Percentiles rank a stretch among this genome's conserved stretches.
Evolutionary conservation across 768 basidiomycete genomes (phyloP).

Genomic region (Albatrellus ellisii): DNA sequence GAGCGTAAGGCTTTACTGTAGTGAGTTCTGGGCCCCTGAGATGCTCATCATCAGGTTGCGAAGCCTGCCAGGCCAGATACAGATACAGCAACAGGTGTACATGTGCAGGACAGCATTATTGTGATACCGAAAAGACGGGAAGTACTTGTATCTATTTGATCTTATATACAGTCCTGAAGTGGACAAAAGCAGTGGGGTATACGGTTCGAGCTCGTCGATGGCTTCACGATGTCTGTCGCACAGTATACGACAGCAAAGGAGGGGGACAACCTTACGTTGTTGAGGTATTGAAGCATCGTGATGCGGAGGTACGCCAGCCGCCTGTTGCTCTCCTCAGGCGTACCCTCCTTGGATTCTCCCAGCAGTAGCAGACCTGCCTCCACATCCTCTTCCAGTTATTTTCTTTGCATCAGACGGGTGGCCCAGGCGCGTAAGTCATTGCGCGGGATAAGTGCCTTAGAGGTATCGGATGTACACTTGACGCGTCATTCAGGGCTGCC

Average conservation of each 20-base stretch:
- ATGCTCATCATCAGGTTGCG: background rate
- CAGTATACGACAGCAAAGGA: constrained; percentile 3
- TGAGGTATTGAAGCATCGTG: constrained; percentile 58
- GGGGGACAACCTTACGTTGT: constrained; percentile 34
- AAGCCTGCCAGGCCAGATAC: constrained; percentile 35
- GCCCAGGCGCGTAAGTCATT: constrained; percentile 61
- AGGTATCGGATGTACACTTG: constrained; percentile 64
- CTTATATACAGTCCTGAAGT: background rate
- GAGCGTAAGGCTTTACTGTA: no score
- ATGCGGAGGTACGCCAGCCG: constrained; percentile 48
- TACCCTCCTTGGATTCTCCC: constrained; percentile 13
- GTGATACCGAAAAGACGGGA: constrained; percentile 80
- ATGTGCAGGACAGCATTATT: constrained; percentile 69
- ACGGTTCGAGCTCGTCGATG: constrained; percentile 81
- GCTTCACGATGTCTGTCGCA: constrained; percentile 50
- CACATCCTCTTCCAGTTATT: constrained; percentile 62
- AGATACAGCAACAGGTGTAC: constrained; percentile 68
- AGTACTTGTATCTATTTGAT: constrained; percentile 39
- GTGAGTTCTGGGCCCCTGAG: no score
- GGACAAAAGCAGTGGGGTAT: no score
- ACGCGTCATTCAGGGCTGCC: constrained; percentile 37
- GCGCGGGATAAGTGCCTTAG: constrained; percentile 57
- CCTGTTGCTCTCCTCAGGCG: constrained; percentile 16
- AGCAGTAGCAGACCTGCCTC: constrained; percentile 54
- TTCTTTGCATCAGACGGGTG: constrained; percentile 63